These are phyloP conservation scores for Suillus subaureus DNA, from an alignment of 768 basidiomycete species.

Conservation along the genomic window DNA sequence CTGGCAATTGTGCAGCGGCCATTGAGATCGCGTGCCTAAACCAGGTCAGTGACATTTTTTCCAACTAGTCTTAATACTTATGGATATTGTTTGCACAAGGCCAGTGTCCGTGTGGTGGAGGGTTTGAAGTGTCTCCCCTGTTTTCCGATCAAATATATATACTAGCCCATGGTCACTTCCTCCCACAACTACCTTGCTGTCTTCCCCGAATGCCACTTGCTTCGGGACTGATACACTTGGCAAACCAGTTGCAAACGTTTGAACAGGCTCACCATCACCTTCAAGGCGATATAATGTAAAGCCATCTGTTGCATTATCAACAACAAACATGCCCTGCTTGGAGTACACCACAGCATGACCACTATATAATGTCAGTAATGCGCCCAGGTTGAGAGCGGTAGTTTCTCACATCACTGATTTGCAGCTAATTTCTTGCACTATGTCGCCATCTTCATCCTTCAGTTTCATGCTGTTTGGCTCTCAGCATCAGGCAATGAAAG, in stretches of 20 bases:
- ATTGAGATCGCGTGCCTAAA: too few species aligned
- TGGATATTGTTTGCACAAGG: too few species aligned
- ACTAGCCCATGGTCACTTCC: conserved; percentile 11
- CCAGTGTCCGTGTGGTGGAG: too few species aligned
- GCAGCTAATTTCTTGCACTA: too few species aligned
- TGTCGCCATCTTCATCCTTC: too few species aligned
- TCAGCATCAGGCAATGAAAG: too few species aligned
- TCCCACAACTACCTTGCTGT: conserved; percentile 9
- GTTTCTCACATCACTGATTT: too few species aligned
- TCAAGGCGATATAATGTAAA: conserved; percentile 13
- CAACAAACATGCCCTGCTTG: conserved; percentile 5
- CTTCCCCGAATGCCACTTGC: conserved; percentile 16
- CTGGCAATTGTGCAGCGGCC: too few species aligned
- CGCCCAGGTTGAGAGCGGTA: too few species aligned
- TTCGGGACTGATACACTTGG: conserved; percentile 7
- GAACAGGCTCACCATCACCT: neutral
- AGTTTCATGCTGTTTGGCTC: too few species aligned
- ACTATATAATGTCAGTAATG: neutral
- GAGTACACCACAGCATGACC: conserved; percentile 9
- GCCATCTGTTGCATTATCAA: conserved; percentile 13
- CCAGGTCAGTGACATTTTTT: too few species aligned
- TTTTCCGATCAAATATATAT: conserved; percentile 12
- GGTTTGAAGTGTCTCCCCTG: neutral
- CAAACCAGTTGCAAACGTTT: conserved; percentile 6
- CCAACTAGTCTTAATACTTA: too few species aligned